Conservation (phyloP, 345 rosid genomes). For the Mangifera indica region DNA sequence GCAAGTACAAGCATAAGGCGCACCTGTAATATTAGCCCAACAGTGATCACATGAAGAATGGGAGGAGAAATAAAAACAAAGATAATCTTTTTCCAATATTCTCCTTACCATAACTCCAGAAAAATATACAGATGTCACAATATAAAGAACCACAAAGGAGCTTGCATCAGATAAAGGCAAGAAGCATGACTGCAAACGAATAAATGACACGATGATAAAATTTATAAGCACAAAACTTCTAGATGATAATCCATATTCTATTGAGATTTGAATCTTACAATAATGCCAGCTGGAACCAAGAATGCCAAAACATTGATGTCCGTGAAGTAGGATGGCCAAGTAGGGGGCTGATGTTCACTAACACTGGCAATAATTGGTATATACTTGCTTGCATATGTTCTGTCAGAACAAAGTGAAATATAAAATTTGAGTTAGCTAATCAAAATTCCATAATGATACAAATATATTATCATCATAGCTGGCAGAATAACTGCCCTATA, state of each 20-base stretch:
- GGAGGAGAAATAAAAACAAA: not conserved
- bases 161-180: slow-evolving; percentile 96
- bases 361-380: slow-evolving; percentile 99
- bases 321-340: slow-evolving; percentile 99
- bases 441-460: not conserved
- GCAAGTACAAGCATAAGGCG: slow-evolving; percentile 99
- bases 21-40: slow-evolving; percentile 53
- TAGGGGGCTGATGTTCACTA: slow-evolving; percentile 99
- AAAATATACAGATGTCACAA: slow-evolving; percentile 92
- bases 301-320: slow-evolving; percentile 99
- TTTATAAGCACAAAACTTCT: slow-evolving; percentile 2
- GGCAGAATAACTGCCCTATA: not conserved
- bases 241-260: slow-evolving; percentile 8
- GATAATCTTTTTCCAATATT: slow-evolving; percentile 4
- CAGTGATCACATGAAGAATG: not conserved
- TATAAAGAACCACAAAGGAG: slow-evolving; percentile 85
- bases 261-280: slow-evolving; percentile 54
- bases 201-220: slow-evolving; percentile 21
- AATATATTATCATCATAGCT: not conserved
- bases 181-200: slow-evolving; percentile 87
- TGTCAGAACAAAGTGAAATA: slow-evolving; percentile 35
- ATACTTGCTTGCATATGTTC: slow-evolving; percentile 97
- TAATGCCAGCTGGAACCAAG: slow-evolving; percentile 98
- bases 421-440: not conserved
- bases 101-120: slow-evolving; percentile 98